A percentile compares a stretch with the other conserved stretches of the same genome.
phyloP scores from a whole-genome alignment of 139 green algal species.

The Nannochloris sp. region DNA sequence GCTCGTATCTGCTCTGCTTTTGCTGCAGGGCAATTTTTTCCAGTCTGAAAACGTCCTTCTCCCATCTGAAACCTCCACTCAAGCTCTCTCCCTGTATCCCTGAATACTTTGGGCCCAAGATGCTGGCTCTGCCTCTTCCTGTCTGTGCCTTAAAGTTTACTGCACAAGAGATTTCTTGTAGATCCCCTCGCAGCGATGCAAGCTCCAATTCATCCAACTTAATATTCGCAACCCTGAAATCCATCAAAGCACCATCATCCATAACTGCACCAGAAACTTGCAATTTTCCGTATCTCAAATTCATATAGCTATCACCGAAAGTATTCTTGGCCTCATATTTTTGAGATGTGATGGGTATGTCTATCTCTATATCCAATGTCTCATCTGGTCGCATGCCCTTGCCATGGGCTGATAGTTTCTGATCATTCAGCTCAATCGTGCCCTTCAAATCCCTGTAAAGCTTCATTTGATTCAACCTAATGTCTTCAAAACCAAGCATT shows the following conservation, averaged over 20 bases:
- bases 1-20: conserved; percentile 48
- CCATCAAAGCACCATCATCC: conserved; percentile 10
- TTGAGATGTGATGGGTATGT: conserved; percentile 22
- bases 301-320: conserved; percentile 18
- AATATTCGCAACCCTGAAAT: conserved; percentile 36
- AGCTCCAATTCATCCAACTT: conserved; percentile 83
- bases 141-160: conserved; percentile 55
- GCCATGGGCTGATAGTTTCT: conserved; percentile 27
- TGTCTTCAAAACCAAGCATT: conserved; percentile 39
- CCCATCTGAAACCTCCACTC: conserved; percentile 55
- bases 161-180: conserved; percentile 51
- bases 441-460: conserved; percentile 40
- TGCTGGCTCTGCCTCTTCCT: conserved; percentile 38
- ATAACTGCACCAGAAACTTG: conserved; percentile 24
- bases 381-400: conserved; percentile 41
- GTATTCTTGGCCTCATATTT: not conserved
- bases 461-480: conserved; percentile 59
- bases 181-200: conserved; percentile 59
- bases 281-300: conserved; percentile 40
- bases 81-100: conserved; percentile 56
- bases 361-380: conserved; percentile 57
- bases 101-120: conserved; percentile 53
- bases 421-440: conserved; percentile 22
- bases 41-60: conserved; percentile 74
- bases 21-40: conserved; percentile 72